Percentiles rank a stretch among this genome's conserved stretches.
phyloP scores from a whole-genome alignment of 495 filamentous ascomycete genomes.

The Poronia punctata region DNA sequence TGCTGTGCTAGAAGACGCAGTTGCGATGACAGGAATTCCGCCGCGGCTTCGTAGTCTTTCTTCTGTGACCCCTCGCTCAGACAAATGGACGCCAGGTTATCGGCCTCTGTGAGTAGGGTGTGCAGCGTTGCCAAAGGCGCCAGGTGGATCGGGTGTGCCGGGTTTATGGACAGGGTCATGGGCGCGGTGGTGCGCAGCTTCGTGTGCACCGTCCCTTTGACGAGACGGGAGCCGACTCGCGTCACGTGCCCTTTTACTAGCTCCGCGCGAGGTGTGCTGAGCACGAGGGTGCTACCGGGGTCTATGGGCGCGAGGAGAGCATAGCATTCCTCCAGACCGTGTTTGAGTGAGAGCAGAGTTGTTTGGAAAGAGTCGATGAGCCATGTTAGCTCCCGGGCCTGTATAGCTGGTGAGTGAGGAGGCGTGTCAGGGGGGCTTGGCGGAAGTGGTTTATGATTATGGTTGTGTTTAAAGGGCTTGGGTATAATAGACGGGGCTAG shows the following conservation, averaged over 20 bases:
- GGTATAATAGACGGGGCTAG: conserved; percentile 1
- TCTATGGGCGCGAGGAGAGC: conserved; percentile 75
- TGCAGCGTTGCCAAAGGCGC: conserved; percentile 63
- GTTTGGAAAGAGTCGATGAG: conserved; percentile 72
- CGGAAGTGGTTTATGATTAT: conserved; percentile 2
- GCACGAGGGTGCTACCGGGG: conserved; percentile 74
- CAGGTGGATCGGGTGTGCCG: conserved; percentile 53
- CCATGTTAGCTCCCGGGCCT: conserved; percentile 72
- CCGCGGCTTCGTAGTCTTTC: conserved; percentile 44
- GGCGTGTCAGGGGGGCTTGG: background rate
- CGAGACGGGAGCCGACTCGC: conserved; percentile 65
- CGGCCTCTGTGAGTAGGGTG: conserved; percentile 64
- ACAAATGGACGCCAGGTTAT: conserved; percentile 74
- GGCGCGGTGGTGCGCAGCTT: conserved; percentile 44
- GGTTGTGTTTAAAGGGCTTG: conserved; percentile 11
- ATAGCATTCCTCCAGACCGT: conserved; percentile 83
- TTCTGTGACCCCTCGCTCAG: conserved; percentile 47
- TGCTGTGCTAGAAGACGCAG: conserved; percentile 69
- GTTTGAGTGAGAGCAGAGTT: conserved; percentile 67
- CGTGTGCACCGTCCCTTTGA: conserved; percentile 56
- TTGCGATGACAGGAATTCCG: conserved; percentile 71
- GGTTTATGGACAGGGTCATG: conserved; percentile 42
- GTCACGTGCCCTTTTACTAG: conserved; percentile 87
- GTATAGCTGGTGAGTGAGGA: conserved; percentile 10
- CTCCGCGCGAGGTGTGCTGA: conserved; percentile 83